phyloP scores from a whole-genome alignment of 2,329 filamentous ascomycete genomes.

The Colletotrichum sp. region DNA sequence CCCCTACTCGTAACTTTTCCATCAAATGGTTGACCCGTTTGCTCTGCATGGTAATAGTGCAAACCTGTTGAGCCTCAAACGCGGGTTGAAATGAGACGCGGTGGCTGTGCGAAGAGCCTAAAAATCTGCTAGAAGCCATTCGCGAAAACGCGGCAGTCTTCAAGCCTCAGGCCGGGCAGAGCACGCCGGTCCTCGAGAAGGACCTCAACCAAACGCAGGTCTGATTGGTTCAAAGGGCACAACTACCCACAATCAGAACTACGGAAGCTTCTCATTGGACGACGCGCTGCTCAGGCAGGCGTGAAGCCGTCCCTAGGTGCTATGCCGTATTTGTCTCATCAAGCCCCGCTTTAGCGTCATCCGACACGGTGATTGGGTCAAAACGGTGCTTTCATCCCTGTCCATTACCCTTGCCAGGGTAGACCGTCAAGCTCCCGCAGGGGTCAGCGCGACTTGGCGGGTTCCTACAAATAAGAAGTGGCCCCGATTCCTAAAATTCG shows the following conservation, averaged over 20 bases:
- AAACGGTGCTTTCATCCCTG: neutral
- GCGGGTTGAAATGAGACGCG: neutral
- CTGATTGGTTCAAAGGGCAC: constrained; percentile 6
- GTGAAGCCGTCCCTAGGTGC: neutral
- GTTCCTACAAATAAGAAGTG: constrained; percentile 49
- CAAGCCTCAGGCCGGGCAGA: neutral
- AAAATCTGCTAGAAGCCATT: constrained; percentile 3
- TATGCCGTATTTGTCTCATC: constrained; percentile 21
- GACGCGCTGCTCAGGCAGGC: neutral
- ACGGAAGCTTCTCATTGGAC: neutral
- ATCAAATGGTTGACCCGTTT: neutral
- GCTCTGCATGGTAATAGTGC: neutral
- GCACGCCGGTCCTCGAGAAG: neutral
- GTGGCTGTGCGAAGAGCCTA: neutral
- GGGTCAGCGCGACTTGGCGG: constrained; percentile 22
- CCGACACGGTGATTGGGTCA: neutral
- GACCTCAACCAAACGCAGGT: neutral
- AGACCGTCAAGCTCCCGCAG: constrained; percentile 4
- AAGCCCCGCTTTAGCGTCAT: neutral
- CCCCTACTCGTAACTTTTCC: neutral
- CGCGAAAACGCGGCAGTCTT: neutral
- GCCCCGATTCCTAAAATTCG: constrained; percentile 43
- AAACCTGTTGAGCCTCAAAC: neutral
- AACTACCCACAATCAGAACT: neutral
- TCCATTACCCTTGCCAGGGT: constrained; percentile 10